Evolutionary conservation across 1,284 basidiomycete genomes (phyloP).

Genomic region (Boletellus deceptivus): DNA sequence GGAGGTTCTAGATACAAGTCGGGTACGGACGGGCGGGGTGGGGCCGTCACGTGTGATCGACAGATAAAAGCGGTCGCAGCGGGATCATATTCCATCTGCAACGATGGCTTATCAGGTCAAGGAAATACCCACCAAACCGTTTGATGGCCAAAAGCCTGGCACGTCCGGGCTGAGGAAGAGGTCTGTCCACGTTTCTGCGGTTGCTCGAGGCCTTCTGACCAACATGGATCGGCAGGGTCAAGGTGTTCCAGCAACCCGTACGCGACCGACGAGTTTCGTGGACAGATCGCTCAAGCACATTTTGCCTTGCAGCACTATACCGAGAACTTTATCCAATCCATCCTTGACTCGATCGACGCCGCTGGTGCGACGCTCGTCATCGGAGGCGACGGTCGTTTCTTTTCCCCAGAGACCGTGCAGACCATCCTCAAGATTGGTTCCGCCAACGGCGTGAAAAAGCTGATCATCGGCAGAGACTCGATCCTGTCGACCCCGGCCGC

Average conservation of each 20-base stretch:
- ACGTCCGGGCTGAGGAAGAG: conserved; percentile 93
- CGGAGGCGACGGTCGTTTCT: conserved; percentile 96
- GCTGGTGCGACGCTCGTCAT: conserved; percentile 88
- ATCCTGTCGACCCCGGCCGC: conserved; percentile 98
- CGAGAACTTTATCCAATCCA: conserved; percentile 97
- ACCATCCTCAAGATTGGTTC: conserved; percentile 90
- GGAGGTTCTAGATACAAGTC: conserved; percentile 30
- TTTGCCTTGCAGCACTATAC: conserved; percentile 78
- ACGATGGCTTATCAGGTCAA: conserved; percentile 50
- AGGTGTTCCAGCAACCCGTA: conserved; percentile 89
- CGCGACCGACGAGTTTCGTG: conserved; percentile 20
- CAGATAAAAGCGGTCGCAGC: conserved; percentile 13
- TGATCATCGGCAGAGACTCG: conserved; percentile 86
- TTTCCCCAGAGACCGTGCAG: conserved; percentile 86
- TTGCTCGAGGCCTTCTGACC: conserved; percentile 9
- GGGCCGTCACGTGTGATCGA: conserved; percentile 25
- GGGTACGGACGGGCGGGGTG: conserved; percentile 9
- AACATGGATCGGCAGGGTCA: conserved; percentile 58
- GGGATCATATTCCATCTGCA: background rate
- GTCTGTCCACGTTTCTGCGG: conserved; percentile 39
- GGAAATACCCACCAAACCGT: conserved; percentile 72
- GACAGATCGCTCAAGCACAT: conserved; percentile 12
- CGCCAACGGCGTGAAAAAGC: conserved; percentile 85
- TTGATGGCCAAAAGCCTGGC: conserved; percentile 90
- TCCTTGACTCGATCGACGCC: conserved; percentile 86